Evolutionary conservation across 2,329 filamentous ascomycete species (phyloP), one percentile per base, ranked within the genome.

Genomic region (Calonectria pteridis): DNA sequence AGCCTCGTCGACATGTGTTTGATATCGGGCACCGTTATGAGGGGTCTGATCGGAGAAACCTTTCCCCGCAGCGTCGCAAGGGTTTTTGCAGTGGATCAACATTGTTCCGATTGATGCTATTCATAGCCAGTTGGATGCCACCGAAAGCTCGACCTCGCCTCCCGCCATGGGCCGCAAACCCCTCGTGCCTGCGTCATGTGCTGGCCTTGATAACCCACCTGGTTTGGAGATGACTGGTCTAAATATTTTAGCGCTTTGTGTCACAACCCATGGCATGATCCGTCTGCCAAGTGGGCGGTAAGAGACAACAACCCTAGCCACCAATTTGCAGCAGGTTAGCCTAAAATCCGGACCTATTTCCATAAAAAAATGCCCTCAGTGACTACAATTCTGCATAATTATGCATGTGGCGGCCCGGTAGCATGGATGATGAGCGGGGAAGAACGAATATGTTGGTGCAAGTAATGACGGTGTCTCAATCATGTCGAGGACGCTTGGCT

Each of bases 51-150:
- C 43, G n/a, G 43, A 46, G 43, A 46, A 46, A 46, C n/a, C 20
- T 46, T 11, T 23, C n/a, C 9, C n/a, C n/a, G 43, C 0, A 4
- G 43, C 1, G 1, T 3, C 20, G 3, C 13, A 4, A n/a, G 1
- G 7, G 20, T 46, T 46, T 46, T 46, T 4, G 40, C 16, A 20
- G 35, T 46, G 43, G 43, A 23, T 46, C 6, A 46, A 46, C 2
- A 23, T 46, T 46, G n/a, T 46, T 46, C 43, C 43, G 43, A 46
- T 13, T 46, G 9, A 13, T 23, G 43, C 5, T 46, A 46, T 46
- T 23, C 23, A 46, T 46, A 46, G 43, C 43, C 6, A 46, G 40
- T 46, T 23, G 40, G 40, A 46, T 5, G n/a, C 20, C 43, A 46
- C 20, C 29, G n/a, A n/a, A n/a, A 35, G 16, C 14, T 14, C 28